Percentiles rank a stretch among this genome's conserved stretches.
Evolutionary conservation across 2,329 filamentous ascomycete species (phyloP).

Genomic region (Onygena corvina): DNA sequence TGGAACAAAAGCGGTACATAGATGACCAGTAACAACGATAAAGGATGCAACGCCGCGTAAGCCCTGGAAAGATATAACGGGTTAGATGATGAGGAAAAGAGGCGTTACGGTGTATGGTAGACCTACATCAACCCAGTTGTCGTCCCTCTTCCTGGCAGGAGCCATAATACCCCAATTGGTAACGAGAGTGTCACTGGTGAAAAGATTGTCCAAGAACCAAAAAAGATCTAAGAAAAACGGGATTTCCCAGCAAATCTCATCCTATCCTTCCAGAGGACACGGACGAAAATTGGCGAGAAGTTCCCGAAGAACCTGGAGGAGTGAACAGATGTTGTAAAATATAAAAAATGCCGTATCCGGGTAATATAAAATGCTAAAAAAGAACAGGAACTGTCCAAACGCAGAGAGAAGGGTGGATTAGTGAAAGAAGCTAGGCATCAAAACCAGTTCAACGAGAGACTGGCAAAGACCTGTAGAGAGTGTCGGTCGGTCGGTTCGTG

Average conservation of each 20-base stretch:
- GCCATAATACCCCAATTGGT: slow-evolving; percentile 1
- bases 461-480: neutral
- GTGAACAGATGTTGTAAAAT: too few species aligned
- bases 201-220: neutral
- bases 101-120: neutral
- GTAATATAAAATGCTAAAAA: neutral
- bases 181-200: neutral
- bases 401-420: neutral
- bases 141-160: slow-evolving; percentile 15
- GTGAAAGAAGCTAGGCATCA: neutral
- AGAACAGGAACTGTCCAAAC: neutral
- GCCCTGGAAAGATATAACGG: slow-evolving; percentile 22
- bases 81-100: neutral
- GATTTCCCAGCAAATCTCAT: neutral
- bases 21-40: slow-evolving; percentile 33
- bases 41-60: slow-evolving; percentile 34
- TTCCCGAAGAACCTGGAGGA: neutral
- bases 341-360: neutral
- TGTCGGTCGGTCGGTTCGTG: neutral
- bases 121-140: slow-evolving; percentile 20
- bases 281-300: neutral
- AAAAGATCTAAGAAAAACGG: neutral
- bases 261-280: slow-evolving; percentile 6
- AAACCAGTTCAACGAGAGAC: neutral
- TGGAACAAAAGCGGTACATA: slow-evolving; percentile 32